phyloP scores from a whole-genome alignment of 371 early-diverging fungal genomes.

The Phascolomyces articulosus region DNA sequence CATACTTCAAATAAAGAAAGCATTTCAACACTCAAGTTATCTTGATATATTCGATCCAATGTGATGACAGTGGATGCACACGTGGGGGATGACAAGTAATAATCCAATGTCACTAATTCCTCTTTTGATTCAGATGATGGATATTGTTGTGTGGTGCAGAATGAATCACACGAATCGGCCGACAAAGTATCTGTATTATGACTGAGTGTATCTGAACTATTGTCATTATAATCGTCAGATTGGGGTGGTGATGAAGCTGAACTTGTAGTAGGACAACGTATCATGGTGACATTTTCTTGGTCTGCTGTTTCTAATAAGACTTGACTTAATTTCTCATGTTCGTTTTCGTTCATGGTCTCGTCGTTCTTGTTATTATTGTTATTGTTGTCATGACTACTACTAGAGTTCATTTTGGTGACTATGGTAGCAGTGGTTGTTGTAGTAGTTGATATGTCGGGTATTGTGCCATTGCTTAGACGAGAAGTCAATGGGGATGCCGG shows the following conservation, averaged over 20 bases:
- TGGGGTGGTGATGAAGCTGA: slow-evolving; percentile 15
- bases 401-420: not conserved
- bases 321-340: not conserved
- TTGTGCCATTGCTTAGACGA: slow-evolving; percentile 1
- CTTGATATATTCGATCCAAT: slow-evolving; percentile 17
- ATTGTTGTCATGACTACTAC: not conserved
- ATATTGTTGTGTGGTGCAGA: slow-evolving; percentile 13
- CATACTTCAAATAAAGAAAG: slow-evolving; percentile 34
- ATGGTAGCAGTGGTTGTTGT: not conserved
- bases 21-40: slow-evolving; percentile 24
- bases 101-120: not conserved
- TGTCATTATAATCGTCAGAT: slow-evolving; percentile 19
- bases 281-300: slow-evolving; percentile 13
- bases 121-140: slow-evolving; percentile 15
- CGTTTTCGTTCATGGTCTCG: no score
- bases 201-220: slow-evolving; percentile 10
- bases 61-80: not conserved
- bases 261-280: slow-evolving; percentile 17
- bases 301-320: not conserved
- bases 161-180: slow-evolving; percentile 17
- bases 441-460: not conserved
- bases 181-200: slow-evolving; percentile 14
- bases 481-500: slow-evolving; percentile 15
- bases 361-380: not conserved
- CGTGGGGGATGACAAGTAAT: not conserved